A percentile compares a stretch with the other conserved stretches of the same genome.
Evolutionary conservation across 495 filamentous ascomycete genomes (phyloP).

Genomic region (Neurospora terricola): DNA sequence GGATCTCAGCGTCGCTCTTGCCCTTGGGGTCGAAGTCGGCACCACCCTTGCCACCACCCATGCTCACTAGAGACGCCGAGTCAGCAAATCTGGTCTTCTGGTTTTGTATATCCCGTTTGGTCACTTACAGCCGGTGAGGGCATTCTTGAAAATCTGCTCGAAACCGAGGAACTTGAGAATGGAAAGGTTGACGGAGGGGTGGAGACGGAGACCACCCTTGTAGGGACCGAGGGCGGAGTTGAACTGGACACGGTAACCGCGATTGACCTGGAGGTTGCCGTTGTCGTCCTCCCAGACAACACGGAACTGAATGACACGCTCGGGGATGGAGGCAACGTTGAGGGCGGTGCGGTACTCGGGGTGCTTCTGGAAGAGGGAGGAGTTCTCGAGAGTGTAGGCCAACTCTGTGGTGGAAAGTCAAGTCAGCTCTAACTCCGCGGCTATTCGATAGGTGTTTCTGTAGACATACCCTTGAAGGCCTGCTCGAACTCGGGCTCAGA

Average conservation of each 20-base stretch:
- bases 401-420: constrained; percentile 54
- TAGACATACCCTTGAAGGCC: constrained; percentile 75
- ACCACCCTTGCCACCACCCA: constrained; percentile 97
- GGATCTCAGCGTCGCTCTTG: constrained; percentile 95
- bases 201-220: constrained; percentile 95
- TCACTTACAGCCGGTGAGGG: constrained; percentile 80
- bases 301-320: constrained; percentile 95
- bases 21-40: constrained; percentile 99
- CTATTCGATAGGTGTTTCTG: not conserved
- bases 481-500: constrained; percentile 97
- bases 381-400: constrained; percentile 84
- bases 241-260: constrained; percentile 96
- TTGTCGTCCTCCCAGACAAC: constrained; percentile 95
- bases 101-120: not conserved
- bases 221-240: constrained; percentile 96
- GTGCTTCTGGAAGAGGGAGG: constrained; percentile 83
- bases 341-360: constrained; percentile 91
- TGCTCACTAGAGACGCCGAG: constrained; percentile 55
- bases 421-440: not conserved
- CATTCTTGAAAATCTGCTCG: constrained; percentile 99
- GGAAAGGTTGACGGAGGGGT: constrained; percentile 92
- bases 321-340: constrained; percentile 78
- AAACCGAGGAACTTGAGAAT: constrained; percentile 98
- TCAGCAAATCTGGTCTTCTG: constrained; percentile 10
- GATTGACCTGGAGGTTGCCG: constrained; percentile 83